Evolutionary conservation across 2,329 filamentous ascomycete species (phyloP).

Genomic region (Fusarium odoratissimum): DNA sequence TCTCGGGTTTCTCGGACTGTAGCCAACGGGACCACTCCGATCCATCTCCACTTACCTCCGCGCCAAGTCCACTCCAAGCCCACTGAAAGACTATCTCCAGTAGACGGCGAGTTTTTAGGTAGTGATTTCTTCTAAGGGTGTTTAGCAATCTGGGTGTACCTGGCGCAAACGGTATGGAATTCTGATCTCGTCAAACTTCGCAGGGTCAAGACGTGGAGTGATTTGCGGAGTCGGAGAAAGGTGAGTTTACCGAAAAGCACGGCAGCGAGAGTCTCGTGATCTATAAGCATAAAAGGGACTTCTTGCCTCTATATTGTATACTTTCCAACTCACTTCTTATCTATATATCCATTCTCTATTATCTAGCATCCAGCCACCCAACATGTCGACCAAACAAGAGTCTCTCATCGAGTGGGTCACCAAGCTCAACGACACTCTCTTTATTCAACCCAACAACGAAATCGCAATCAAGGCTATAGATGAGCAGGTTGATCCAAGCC

Average conservation of each 20-base stretch:
- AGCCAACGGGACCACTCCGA: accelerated
- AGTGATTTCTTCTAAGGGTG: no score
- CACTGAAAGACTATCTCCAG: accelerated
- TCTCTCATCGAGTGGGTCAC: not conserved
- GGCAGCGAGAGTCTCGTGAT: no score
- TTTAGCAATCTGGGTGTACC: no score
- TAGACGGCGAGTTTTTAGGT: accelerated
- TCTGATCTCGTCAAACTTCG: not conserved
- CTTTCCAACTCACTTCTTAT: no score
- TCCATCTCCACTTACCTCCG: not conserved
- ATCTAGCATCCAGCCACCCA: accelerated
- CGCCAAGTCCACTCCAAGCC: accelerated
- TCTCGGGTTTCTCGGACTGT: not conserved
- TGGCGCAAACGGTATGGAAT: no score
- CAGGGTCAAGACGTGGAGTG: accelerated
- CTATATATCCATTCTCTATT: no score
- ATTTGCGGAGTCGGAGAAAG: not conserved
- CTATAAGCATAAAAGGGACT: not conserved
- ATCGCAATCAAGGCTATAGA: not conserved
- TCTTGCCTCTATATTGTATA: no score
- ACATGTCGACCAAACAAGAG: accelerated
- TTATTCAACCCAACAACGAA: not conserved
- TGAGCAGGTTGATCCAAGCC: accelerated
- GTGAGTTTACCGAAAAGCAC: no score
- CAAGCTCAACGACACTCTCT: not conserved